Conservation (phyloP, 1,284 basidiomycete species). For the Ceratobasidium sp. region DNA sequence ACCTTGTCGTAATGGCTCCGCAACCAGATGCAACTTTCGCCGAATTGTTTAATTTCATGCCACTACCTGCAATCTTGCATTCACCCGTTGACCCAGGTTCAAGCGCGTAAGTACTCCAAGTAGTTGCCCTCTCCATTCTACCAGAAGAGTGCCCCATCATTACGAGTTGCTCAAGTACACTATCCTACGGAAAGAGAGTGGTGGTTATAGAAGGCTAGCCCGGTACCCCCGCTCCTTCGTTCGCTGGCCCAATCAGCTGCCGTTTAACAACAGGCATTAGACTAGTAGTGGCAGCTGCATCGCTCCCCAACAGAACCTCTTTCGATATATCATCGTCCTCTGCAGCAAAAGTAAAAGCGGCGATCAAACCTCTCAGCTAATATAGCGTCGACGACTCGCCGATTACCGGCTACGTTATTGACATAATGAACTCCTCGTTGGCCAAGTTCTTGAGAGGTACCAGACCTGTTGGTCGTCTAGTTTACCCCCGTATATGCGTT, state of each 20-base stretch:
- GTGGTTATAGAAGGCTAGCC: slow-evolving; percentile 4
- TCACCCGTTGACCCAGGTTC: too few species aligned
- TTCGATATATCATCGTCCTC: slow-evolving; percentile 35
- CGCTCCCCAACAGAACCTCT: slow-evolving; percentile 15
- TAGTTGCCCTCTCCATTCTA: too few species aligned
- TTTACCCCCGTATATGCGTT: not conserved
- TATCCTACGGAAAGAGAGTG: slow-evolving; percentile 10
- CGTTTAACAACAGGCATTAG: slow-evolving; percentile 26
- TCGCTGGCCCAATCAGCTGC: too few species aligned
- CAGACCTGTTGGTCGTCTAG: slow-evolving; percentile 21
- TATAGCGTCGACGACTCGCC: not conserved
- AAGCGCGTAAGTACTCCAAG: too few species aligned
- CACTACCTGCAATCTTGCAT: too few species aligned
- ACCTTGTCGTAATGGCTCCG: too few species aligned
- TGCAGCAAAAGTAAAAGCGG: slow-evolving; percentile 28
- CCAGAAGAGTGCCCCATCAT: too few species aligned
- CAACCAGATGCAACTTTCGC: too few species aligned
- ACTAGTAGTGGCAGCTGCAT: slow-evolving; percentile 15
- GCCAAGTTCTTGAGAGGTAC: slow-evolving; percentile 14
- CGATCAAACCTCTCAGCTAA: slow-evolving; percentile 11
- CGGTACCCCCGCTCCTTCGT: not conserved
- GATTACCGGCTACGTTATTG: slow-evolving; percentile 8
- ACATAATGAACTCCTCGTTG: slow-evolving; percentile 6
- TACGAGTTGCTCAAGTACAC: not conserved
- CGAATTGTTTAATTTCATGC: too few species aligned